Base-by-base conservation (phyloP, 345 rosid species). In the Mallotus nudiflorus region DNA sequence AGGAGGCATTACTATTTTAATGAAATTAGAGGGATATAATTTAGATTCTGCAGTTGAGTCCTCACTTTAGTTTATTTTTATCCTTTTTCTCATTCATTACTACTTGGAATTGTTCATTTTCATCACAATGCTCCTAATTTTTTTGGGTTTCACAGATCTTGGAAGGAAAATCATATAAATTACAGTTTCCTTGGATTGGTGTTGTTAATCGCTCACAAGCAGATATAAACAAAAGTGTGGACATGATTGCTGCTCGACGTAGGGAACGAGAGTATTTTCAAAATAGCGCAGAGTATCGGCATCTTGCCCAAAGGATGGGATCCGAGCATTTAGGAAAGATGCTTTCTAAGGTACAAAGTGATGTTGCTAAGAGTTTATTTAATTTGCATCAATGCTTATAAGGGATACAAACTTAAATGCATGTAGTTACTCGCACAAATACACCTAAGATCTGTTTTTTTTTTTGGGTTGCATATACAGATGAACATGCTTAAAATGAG, bases 121-220 rank as follows among this genome's bases (percentile, higher is more conserved):
- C 57, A 45, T 11, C 73, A 50, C 24, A 57, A 45, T 68, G 56
- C n/a, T 72, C 42, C 40, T 46, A 39, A 54, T 67, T 54, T 65
- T n/a, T 44, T 64, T 55, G 63, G 58, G 46, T 62, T 70, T 77
- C 63, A 64, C 69, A 94, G 97, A 91, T 94, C 66, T 87, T 94
- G 74, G 98, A 91, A 88, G 98, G 95, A 78, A 88, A 75, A 75
- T 77, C 96, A 72, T 94, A 91, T 78, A 90, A 87, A 80, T 84
- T 94, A 64, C 90, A 88, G 75, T 94, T 46, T 81, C 95, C 96
- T 60, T 94, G 98, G 98, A 83, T 94, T 65, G 98, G 98, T 54
- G 96, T 94, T 73, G 98, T 94, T 45, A 94, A 94, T 79, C 97
- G 97, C 75, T 94, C 98, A 73, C 98, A 91, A 81, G 97, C 97